phyloP scores from a whole-genome alignment of 192 early-diverging fungal species.

The Spizellomyces sp. region DNA sequence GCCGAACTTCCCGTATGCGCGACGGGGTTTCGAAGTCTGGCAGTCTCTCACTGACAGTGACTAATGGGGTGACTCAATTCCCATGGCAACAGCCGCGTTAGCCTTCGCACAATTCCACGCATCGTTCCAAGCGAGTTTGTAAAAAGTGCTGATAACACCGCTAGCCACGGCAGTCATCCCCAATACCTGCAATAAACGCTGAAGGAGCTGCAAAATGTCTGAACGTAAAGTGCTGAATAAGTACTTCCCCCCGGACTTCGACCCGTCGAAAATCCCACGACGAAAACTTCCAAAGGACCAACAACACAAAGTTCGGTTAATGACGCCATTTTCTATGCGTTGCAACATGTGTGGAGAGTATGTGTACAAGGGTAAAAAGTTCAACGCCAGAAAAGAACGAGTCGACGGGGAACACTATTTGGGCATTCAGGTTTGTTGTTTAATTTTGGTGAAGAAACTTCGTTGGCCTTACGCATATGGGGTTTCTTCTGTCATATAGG shows the following conservation, averaged over 20 bases:
- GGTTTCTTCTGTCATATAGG: slow-evolving; percentile 11
- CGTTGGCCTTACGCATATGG: neutral
- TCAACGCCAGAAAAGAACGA: slow-evolving; percentile 95
- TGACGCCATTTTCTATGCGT: slow-evolving; percentile 99
- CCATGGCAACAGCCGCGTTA: too few relatives aligned
- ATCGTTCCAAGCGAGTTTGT: too few relatives aligned
- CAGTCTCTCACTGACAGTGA: too few relatives aligned
- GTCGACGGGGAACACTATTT: slow-evolving; percentile 51
- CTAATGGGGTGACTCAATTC: too few relatives aligned
- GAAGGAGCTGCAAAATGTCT: slow-evolving; percentile 54
- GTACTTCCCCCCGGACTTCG: slow-evolving; percentile 97
- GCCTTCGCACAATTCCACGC: too few relatives aligned
- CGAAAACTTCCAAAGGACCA: slow-evolving; percentile 78
- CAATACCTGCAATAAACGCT: too few relatives aligned
- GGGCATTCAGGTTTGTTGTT: slow-evolving; percentile 44
- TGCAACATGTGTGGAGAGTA: slow-evolving; percentile 96
- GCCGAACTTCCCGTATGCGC: too few relatives aligned
- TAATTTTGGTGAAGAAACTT: neutral
- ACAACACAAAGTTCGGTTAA: slow-evolving; percentile 95
- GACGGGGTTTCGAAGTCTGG: too few relatives aligned
- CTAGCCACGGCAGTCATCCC: too few relatives aligned
- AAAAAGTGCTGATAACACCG: too few relatives aligned
- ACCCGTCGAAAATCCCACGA: slow-evolving; percentile 89
- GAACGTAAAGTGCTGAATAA: slow-evolving; percentile 96
- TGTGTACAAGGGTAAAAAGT: slow-evolving; percentile 97